These are phyloP conservation scores for Coelomomyces lativittatus DNA, from an alignment of 371 early-diverging fungal species.

Conservation along the genomic window DNA sequence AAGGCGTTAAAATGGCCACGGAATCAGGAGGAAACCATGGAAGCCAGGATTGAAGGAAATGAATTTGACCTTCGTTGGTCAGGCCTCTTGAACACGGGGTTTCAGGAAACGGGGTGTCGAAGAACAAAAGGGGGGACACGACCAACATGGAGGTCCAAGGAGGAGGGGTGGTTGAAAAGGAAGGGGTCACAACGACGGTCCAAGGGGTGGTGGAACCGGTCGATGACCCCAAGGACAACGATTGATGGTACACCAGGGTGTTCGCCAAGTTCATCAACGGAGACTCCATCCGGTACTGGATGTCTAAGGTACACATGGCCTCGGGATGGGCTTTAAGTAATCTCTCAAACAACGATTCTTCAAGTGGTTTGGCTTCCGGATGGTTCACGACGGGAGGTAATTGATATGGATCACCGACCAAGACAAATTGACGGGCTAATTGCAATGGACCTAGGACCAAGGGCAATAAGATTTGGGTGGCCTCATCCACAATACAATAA, in stretches of 20 bases:
- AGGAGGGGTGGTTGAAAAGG: too few species aligned
- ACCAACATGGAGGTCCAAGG: too few species aligned
- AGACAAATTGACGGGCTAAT: conserved; percentile 64
- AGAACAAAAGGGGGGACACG: too few species aligned
- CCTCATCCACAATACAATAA: conserved; percentile 96
- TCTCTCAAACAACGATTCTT: conserved; percentile 45
- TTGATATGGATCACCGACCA: conserved; percentile 97
- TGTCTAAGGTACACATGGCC: conserved; percentile 52
- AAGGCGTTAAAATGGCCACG: conserved; percentile 70
- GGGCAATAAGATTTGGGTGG: conserved; percentile 90
- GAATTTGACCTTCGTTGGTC: too few species aligned
- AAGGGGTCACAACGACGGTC: too few species aligned
- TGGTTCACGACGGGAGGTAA: conserved; percentile 79
- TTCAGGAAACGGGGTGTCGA: too few species aligned
- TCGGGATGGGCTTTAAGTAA: conserved; percentile 65
- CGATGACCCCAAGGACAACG: conserved; percentile 57
- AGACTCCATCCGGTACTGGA: conserved; percentile 91
- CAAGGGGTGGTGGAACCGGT: too few species aligned
- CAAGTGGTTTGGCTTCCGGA: conserved; percentile 20
- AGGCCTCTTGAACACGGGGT: too few species aligned
- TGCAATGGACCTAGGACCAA: conserved; percentile 78
- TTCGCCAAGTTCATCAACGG: conserved; percentile 86
- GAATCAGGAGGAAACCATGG: too few species aligned
- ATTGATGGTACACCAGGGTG: conserved; percentile 57
- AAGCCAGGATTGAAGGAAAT: too few species aligned